These are phyloP conservation scores for Sarocladium oryzae DNA, from an alignment of 2,329 filamentous ascomycete genomes.

Conservation along the genomic window DNA sequence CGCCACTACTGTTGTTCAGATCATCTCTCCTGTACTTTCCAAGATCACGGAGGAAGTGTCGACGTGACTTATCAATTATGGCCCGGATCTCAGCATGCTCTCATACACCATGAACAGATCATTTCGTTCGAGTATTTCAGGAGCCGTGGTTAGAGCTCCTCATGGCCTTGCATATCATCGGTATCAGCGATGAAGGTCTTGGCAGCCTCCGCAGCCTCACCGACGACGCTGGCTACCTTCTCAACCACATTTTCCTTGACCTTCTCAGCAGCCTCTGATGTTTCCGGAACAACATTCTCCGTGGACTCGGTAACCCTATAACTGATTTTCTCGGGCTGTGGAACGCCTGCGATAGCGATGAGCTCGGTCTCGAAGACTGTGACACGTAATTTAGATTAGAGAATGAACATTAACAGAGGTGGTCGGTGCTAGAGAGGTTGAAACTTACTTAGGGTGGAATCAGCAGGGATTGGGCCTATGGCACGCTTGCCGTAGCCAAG, in stretches of 20 bases:
- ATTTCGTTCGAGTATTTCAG: neutral
- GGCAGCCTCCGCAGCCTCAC: conserved; percentile 43
- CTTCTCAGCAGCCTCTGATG: conserved; percentile 35
- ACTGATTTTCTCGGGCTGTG: conserved; percentile 30
- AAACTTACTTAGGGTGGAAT: conserved; percentile 64
- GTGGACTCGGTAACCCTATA: conserved; percentile 26
- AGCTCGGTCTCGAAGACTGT: conserved; percentile 88
- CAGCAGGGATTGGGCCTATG: conserved; percentile 77
- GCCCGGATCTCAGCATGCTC: too few species aligned
- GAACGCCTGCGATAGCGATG: conserved; percentile 72
- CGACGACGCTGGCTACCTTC: conserved; percentile 39
- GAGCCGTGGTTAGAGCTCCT: conserved; percentile 44
- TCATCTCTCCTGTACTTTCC: too few species aligned
- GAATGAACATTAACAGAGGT: neutral
- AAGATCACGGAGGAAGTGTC: too few species aligned
- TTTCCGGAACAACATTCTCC: conserved; percentile 18
- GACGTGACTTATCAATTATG: too few species aligned
- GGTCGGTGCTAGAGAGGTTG: conserved; percentile 8
- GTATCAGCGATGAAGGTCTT: conserved; percentile 48
- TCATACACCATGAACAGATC: neutral
- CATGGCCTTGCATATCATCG: conserved; percentile 51
- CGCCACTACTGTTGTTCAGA: too few species aligned
- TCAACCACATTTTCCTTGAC: conserved; percentile 37
- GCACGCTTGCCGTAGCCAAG: conserved; percentile 72
- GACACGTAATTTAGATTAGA: neutral